These are phyloP conservation scores for Paraconiothyrium sp. DNA, from an alignment of 2,329 filamentous ascomycete genomes.

Conservation along the genomic window DNA sequence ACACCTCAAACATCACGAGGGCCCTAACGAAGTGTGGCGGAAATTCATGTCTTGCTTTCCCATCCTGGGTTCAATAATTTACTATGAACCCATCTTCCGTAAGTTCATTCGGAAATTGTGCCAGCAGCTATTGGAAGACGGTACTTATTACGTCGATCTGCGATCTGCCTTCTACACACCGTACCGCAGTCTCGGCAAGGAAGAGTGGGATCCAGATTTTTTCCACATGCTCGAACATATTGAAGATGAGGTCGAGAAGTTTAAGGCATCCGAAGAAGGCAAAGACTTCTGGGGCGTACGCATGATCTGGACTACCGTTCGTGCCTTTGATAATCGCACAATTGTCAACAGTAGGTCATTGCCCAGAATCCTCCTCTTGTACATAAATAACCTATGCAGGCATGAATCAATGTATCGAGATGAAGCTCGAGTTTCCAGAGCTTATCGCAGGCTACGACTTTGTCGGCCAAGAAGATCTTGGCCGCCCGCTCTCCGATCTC, in stretches of 20 bases:
- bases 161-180: conserved; percentile 77
- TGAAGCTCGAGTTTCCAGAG: conserved; percentile 81
- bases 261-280: conserved; percentile 76
- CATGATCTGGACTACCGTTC: conserved; percentile 84
- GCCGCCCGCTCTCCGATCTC: conserved; percentile 77
- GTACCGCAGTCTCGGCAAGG: conserved; percentile 72
- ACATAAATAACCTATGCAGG: conserved; percentile 35
- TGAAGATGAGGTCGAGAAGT: conserved; percentile 79
- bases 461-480: conserved; percentile 85
- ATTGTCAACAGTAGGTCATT: conserved; percentile 69
- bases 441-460: conserved; percentile 89
- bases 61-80: conserved; percentile 77
- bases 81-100: conserved; percentile 91
- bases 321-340: conserved; percentile 68
- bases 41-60: conserved; percentile 82
- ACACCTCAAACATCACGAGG: conserved; percentile 81
- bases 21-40: conserved; percentile 83
- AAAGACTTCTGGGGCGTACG: conserved; percentile 83
- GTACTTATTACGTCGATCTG: conserved; percentile 85
- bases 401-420: conserved; percentile 88
- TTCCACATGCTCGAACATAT: conserved; percentile 76
- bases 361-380: background rate
- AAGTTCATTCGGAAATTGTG: conserved; percentile 78
- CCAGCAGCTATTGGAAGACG: conserved; percentile 77
- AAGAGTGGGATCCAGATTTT: conserved; percentile 73